phyloP scores from a whole-genome alignment of 2,329 filamentous ascomycete genomes.

The Xylaria sp. region DNA sequence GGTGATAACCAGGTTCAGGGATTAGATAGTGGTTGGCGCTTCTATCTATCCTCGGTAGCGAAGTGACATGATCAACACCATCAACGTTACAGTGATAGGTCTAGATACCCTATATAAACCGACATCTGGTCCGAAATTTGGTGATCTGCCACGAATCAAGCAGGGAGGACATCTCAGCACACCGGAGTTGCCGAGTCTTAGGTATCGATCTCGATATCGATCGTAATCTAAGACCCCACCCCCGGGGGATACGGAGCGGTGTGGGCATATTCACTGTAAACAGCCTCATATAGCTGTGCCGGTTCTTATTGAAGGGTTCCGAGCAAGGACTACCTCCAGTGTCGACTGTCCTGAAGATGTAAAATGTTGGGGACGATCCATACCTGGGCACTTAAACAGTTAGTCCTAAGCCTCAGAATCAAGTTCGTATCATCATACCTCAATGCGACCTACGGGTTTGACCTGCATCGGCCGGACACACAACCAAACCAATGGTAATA shows the following conservation, averaged over 20 bases:
- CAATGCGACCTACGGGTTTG: background rate
- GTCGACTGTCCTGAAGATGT: background rate
- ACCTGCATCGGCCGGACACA: background rate
- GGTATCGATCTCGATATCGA: background rate
- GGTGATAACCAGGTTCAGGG: background rate
- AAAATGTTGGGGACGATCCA: background rate
- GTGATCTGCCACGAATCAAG: background rate
- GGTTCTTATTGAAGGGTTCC: background rate
- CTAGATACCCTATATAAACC: background rate
- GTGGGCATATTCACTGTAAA: background rate
- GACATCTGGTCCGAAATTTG: background rate
- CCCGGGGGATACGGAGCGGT: background rate
- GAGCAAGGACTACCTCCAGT: background rate
- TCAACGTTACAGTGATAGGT: background rate
- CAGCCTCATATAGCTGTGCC: background rate
- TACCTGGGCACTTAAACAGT: background rate
- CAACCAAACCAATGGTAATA: background rate
- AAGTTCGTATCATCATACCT: no score
- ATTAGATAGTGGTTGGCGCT: background rate
- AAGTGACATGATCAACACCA: background rate
- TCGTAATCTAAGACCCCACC: background rate
- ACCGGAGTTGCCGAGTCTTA: conserved; percentile 5
- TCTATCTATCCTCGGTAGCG: background rate
- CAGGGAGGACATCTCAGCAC: background rate
- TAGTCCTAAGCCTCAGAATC: background rate